Evolutionary conservation across 495 filamentous ascomycete genomes (phyloP), one percentile per base, ranked within the genome.

Genomic region (Daldinia caldariorum): DNA sequence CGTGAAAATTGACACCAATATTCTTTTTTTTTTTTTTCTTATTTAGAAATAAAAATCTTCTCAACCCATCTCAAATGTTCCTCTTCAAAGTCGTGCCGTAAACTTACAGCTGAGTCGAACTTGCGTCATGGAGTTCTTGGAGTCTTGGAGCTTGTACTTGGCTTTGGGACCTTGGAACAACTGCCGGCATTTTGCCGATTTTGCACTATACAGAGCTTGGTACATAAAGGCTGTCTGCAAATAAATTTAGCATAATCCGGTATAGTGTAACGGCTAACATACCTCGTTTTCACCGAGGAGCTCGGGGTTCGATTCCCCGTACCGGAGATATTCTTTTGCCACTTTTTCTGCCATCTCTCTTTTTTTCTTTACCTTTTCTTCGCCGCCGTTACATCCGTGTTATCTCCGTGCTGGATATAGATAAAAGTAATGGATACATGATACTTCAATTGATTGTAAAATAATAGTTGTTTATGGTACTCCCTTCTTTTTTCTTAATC

Each of bases 261-360:
- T 73, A 73, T 73, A 73, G 70, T 73, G 70, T 73, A 73, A 73
- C 70, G 70, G 70, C 58, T 73, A 73, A 73, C 70, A 73, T 73
- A 73, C 70, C 70, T 69, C 70, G 70, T 73, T 73, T 73, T 73
- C 70, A 73, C 80, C 80, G 80, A 77, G 79, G 78, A 78, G 79
- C 80, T 80, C 80, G 79, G 80, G 80, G 80, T 83, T 83, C 80
- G 79, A 82, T 80, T 83, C 80, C 80, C 80, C 79, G 80, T 82
- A 81, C 68, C 80, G 80, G 80, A 83, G 79, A 63, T 63, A 66
- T 14, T 12, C 22, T 39, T 39, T 70, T 66, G 59, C 34, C 22
- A 2, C 29, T 16, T 43, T 22, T 47, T 31, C 7, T n/a, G 38
- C 41, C 58, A 26, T 45, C 9, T 20, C 6, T 43, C 37, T 29